Evolutionary conservation across 176 grass and related monocot species (phyloP), one percentile per base, ranked within the genome.

Genomic region (Oryza coarctata): DNA sequence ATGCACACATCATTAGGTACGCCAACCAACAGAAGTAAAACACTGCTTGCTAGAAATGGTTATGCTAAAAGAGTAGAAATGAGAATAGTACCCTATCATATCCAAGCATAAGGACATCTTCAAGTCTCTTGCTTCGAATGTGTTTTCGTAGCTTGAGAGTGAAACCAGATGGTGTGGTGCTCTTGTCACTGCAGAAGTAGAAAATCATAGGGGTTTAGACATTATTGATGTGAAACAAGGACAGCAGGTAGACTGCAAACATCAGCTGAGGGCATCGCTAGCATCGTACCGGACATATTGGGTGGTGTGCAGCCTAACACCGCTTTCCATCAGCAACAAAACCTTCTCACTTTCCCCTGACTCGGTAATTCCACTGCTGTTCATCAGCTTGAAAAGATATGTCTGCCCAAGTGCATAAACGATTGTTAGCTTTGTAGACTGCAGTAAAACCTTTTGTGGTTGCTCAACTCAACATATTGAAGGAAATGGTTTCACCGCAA

Each of bases 331-430:
- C 74, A 98, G 87, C 77, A 98, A 83, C 12, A 98, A 67, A 60
- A 98, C 95, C 75, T 88, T 98, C 86, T 98, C 95, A 4, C 92
- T 98, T 91, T 98, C 95, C 45, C 95, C 95, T 69, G 95, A 98
- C 68, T 98, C 84, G 0, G 95, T 98, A 17, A 94, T 86, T 22
- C 95, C 95, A 38, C 95, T 95, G 90, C 92, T 98, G 63, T 98
- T 98, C 86, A 98, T 89, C 78, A 98, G 65, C 79, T 98, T 98
- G 92, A 98, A 98, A 74, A 98, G 89, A 79, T 98, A 98, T 1
- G 95, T 94, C 95, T 97, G 83, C 44, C 55, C 71, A 77, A 28
- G 43, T 62, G 15, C 14, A 91, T 26, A 85, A 72, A 70, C 8
- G 14, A 47, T 29, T 0, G 22, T 62, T 52, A 17, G 15, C 23